A percentile compares a stretch with the other conserved stretches of the same genome.
Conservation (phyloP, 2,329 filamentous ascomycete genomes). For the Dactylonectria estremocensis region DNA sequence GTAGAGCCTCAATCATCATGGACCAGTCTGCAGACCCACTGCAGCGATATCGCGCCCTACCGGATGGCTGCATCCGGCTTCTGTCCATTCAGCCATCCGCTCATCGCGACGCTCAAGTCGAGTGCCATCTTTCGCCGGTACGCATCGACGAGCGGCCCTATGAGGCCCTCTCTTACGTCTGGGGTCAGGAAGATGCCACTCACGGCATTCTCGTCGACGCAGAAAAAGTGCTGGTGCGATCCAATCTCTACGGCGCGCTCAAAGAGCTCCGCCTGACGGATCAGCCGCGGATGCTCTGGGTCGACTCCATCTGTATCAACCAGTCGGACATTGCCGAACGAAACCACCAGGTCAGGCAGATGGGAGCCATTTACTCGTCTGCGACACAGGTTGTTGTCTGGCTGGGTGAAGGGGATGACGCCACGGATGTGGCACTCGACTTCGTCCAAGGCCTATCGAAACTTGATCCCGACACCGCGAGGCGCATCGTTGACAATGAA, state of each 20-base stretch:
- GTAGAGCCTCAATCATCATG: neutral
- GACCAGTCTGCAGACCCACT: neutral
- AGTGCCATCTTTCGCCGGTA: neutral
- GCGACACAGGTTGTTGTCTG: neutral
- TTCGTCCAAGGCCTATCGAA: neutral
- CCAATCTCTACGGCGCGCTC: neutral
- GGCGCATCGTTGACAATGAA: neutral
- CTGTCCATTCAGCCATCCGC: neutral
- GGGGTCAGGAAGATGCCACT: neutral
- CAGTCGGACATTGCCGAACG: neutral
- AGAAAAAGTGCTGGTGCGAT: neutral
- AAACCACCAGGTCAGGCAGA: neutral
- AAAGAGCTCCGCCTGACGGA: neutral
- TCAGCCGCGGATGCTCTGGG: neutral
- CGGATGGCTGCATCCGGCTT: neutral
- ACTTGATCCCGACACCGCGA: neutral
- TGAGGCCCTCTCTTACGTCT: neutral
- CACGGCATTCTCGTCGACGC: neutral
- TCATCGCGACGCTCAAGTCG: neutral
- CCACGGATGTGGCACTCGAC: neutral
- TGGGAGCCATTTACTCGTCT: neutral
- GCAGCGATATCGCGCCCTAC: neutral
- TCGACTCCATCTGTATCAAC: neutral
- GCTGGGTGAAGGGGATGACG: neutral
- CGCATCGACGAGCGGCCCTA: neutral